Conservation (phyloP, 805 yeast species). For the Yamadazyma endophytica region DNA sequence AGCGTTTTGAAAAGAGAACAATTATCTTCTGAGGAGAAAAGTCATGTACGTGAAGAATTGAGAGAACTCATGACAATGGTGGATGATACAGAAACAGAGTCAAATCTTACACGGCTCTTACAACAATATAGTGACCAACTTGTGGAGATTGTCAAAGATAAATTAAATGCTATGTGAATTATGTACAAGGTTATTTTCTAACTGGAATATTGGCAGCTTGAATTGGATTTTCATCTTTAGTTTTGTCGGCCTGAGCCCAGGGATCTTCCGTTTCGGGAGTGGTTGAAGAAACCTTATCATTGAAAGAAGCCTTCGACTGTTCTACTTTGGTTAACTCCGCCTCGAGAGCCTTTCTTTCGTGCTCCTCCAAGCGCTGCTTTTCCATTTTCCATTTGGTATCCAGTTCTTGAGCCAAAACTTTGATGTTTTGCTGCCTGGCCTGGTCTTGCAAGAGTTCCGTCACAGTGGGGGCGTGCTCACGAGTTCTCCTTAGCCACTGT, state of each 20-base stretch:
- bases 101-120: too few relatives aligned
- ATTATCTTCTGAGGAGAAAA: too few relatives aligned
- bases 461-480: constrained; percentile 57
- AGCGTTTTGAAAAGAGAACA: too few relatives aligned
- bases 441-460: constrained; percentile 59
- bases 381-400: constrained; percentile 39
- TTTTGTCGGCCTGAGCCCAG: constrained; percentile 32
- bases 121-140: constrained; percentile 37
- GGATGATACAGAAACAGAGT: too few relatives aligned
- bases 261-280: constrained; percentile 17
- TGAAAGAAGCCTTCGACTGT: constrained; percentile 1
- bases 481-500: constrained; percentile 72
- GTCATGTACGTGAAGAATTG: too few relatives aligned
- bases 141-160: constrained; percentile 23
- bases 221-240: constrained; percentile 26
- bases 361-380: constrained; percentile 28
- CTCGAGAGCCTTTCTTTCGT: constrained; percentile 25
- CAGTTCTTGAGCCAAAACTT: constrained; percentile 45
- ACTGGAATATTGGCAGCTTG: constrained; percentile 37
- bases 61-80: too few relatives aligned
- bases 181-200: constrained; percentile 14
- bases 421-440: constrained; percentile 49
- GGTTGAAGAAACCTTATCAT: neutral
- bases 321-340: constrained; percentile 27
- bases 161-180: constrained; percentile 13